Base-by-base conservation (phyloP, 805 yeast genomes). In the Candida takata region DNA sequence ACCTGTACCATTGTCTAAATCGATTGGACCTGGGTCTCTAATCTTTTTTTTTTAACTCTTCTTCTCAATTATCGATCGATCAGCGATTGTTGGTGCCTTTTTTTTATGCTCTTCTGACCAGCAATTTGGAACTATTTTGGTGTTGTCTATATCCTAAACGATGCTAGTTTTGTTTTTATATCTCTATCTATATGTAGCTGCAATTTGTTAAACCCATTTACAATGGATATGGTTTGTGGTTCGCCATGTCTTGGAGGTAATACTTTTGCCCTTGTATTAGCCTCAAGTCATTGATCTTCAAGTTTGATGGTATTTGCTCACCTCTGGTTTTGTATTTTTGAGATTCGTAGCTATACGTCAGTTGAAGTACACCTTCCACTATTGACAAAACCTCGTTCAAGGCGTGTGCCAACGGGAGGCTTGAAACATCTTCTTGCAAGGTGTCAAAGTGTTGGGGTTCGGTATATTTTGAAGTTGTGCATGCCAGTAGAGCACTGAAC, bases 401-500 rank as follows among this genome's bases (percentile, higher is more conserved):
- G 3, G 77, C 62, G 0, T 44, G 40, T 1, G 41, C 38, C 12
- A 68, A 41, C 5, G 61, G 53, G 1, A 39, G 19, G 2, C 30
- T n/a, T n/a, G n/a, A n/a, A n/a, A n/a, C n/a, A n/a, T n/a, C n/a
- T n/a, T n/a, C n/a, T n/a, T n/a, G n/a, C n/a, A n/a, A n/a, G n/a
- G n/a, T n/a, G n/a, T n/a, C n/a, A n/a, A n/a, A n/a, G n/a, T n/a
- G n/a, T n/a, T n/a, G n/a, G n/a, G n/a, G n/a, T n/a, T n/a, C n/a
- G n/a, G 20, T 37, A 21, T 51, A 52, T 44, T 61, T 55, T 37
- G 61, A 61, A 43, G 69, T 68, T 2, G 64, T 55, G 44, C 80
- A 73, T 3, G 79, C 65, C 14, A 82, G 44, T 12, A 83, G 50
- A 1, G 80, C 86, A 3, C 78, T 64, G 53, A 82, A 79, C 13